Percentiles rank a stretch among this genome's conserved stretches.
Conservation (phyloP, 1,284 basidiomycete genomes). For the Rhodotorula glutinis region DNA sequence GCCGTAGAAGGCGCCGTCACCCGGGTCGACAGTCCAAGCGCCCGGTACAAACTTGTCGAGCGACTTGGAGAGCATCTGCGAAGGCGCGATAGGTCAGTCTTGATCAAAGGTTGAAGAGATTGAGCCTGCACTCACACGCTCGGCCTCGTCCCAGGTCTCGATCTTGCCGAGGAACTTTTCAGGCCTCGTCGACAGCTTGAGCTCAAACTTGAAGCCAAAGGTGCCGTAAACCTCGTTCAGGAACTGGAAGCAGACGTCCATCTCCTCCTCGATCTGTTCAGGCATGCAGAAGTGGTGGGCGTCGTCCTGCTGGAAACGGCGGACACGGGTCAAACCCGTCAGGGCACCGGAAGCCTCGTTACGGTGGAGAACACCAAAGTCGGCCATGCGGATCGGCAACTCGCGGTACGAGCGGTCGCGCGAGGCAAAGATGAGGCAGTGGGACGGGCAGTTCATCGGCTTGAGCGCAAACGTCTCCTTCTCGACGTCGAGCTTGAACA, state of each 20-base stretch:
- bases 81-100: neutral
- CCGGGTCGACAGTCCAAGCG: slow-evolving; percentile 90
- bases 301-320: slow-evolving; percentile 96
- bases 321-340: slow-evolving; percentile 87
- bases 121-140: slow-evolving; percentile 57
- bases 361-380: slow-evolving; percentile 95
- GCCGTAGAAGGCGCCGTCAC: slow-evolving; percentile 75
- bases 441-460: slow-evolving; percentile 99
- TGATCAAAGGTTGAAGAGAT: neutral
- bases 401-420: slow-evolving; percentile 93
- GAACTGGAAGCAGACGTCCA: slow-evolving; percentile 86
- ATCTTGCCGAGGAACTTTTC: slow-evolving; percentile 90
- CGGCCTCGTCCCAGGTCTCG: slow-evolving; percentile 85
- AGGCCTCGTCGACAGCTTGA: slow-evolving; percentile 93
- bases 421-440: slow-evolving; percentile 93
- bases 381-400: slow-evolving; percentile 93
- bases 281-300: slow-evolving; percentile 96
- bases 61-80: slow-evolving; percentile 74
- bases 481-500: slow-evolving; percentile 90
- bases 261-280: slow-evolving; percentile 88
- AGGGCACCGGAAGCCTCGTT: slow-evolving; percentile 96
- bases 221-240: slow-evolving; percentile 88
- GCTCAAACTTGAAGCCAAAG: slow-evolving; percentile 96
- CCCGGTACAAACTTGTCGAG: slow-evolving; percentile 85
- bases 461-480: slow-evolving; percentile 93